phyloP scores from a whole-genome alignment of 75 land plant species.

The Pinus taeda region DNA sequence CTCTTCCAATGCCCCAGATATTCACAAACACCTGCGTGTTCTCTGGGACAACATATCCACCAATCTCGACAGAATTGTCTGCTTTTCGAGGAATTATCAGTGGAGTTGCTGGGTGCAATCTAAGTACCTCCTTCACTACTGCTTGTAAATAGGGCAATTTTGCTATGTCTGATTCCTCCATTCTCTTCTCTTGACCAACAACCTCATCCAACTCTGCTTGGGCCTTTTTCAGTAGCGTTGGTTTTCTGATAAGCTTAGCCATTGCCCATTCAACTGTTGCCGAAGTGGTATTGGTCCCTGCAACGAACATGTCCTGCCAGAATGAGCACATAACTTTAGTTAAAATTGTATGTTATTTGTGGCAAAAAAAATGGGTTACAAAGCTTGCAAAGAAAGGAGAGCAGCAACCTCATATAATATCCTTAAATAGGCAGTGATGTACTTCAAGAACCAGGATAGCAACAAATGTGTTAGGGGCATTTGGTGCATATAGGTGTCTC shows the following conservation, averaged over 20 bases:
- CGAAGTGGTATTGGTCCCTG: slow-evolving; percentile 19
- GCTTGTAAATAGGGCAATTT: slow-evolving; percentile 7
- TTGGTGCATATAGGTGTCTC: too few relatives aligned
- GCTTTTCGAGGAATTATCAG: slow-evolving; percentile 8
- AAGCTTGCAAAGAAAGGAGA: neutral
- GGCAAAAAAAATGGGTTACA: neutral
- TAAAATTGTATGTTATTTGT: neutral
- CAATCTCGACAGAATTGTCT: neutral
- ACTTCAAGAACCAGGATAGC: too few relatives aligned
- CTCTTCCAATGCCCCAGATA: slow-evolving; percentile 14
- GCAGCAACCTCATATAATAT: too few relatives aligned
- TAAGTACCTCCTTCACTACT: slow-evolving; percentile 15
- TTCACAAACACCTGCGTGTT: slow-evolving; percentile 13
- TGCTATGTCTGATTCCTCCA: slow-evolving; percentile 17
- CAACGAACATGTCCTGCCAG: neutral
- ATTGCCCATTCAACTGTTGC: slow-evolving; percentile 17
- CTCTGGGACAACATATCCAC: slow-evolving; percentile 2
- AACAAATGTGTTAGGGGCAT: too few relatives aligned
- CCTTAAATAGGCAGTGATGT: too few relatives aligned
- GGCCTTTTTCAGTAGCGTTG: neutral
- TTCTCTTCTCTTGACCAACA: slow-evolving; percentile 1
- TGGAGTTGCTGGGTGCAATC: slow-evolving; percentile 20
- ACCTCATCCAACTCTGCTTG: slow-evolving; percentile 13
- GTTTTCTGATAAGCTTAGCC: slow-evolving; percentile 15
- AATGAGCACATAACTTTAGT: neutral